phyloP scores from a whole-genome alignment of 164 flowering plant species.

The Hamamelis virginiana region DNA sequence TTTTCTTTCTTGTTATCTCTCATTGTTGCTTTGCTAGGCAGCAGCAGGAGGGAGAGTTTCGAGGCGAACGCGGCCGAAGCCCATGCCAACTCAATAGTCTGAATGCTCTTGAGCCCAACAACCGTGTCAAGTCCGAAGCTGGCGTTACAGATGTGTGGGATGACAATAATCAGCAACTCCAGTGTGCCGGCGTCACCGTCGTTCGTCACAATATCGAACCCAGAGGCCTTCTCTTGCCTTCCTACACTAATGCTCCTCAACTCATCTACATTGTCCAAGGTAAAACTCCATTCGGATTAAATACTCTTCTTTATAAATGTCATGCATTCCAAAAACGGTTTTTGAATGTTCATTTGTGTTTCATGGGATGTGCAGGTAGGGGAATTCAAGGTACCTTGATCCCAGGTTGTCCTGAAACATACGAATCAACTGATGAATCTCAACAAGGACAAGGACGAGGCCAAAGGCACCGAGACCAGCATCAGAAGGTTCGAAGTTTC shows the following conservation, averaged over 20 bases:
- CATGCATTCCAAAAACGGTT: too few relatives aligned
- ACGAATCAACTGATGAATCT: slow-evolving; percentile 27
- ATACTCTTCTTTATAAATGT: too few relatives aligned
- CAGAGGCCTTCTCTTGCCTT: slow-evolving; percentile 52
- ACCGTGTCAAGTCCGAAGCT: slow-evolving; percentile 39
- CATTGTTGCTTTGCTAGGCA: slow-evolving; percentile 25
- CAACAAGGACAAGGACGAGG: background rate
- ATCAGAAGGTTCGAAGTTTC: slow-evolving; percentile 43
- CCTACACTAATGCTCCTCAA: slow-evolving; percentile 42
- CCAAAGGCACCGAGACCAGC: slow-evolving; percentile 28
- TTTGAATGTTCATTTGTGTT: background rate
- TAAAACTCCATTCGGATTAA: too few relatives aligned
- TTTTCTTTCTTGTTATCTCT: slow-evolving; percentile 32
- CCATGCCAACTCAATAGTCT: slow-evolving; percentile 44
- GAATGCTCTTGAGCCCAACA: slow-evolving; percentile 38
- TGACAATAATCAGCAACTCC: slow-evolving; percentile 34
- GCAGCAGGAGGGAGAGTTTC: slow-evolving; percentile 16
- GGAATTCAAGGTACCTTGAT: slow-evolving; percentile 31
- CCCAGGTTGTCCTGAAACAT: slow-evolving; percentile 53
- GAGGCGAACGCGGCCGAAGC: slow-evolving; percentile 1
- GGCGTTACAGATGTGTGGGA: slow-evolving; percentile 56
- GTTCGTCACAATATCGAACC: slow-evolving; percentile 32
- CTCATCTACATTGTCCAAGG: slow-evolving; percentile 48
- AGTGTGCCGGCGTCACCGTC: slow-evolving; percentile 55
- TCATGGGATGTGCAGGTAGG: slow-evolving; percentile 26